Evolutionary conservation across 305 asterid species (phyloP), one percentile per base, ranked within the genome.

Genomic region (Fraxinus baroniana): DNA sequence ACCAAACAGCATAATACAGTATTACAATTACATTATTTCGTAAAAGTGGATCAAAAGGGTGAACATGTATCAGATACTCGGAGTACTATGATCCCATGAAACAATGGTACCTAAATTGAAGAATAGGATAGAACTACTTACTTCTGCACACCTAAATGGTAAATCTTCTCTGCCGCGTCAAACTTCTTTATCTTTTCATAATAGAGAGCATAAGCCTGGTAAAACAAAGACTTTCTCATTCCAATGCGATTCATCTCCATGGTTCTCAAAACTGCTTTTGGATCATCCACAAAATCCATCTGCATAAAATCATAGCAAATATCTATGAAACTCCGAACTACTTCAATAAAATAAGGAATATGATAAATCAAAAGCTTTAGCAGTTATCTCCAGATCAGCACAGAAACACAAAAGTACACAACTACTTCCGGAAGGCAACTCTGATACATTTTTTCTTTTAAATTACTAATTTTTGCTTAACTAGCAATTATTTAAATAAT

Each of bases 261-360:
- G 22, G 90, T 87, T 85, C 66, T 88, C 87, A 95, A 79, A 76
- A 92, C 86, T 74, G 88, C 85, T 86, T 88, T 94, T 74, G 98
- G 97, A 73, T 95, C 93, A 81, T 93, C 94, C 87, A 92, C 95
- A 86, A 84, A 95, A 87, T 95, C 98, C 95, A 95, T 89, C 98
- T 93, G 84, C 83, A 90, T 60, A 68, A 66, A 28, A 33, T 22
- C 20, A 75, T 2, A 22, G 18, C 79, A 37, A 80, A 79, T 78
- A 44, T 30, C 36, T 13, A 72, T 80, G 66, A 82, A 78, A 79
- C 26, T 39, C 8, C 52, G 37, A 0, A 37, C 32, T n/a, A 15
- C 76, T 30, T 71, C 76, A 71, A 17, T 71, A 4, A 13, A 70
- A 70, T 70, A 13, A 28, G 41, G 39, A 70, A 68, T 13, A 12